Percentiles rank a stretch among this genome's conserved stretches.
Evolutionary conservation across 192 early-diverging fungal species (phyloP).

Genomic region (Coemansia sp.): DNA sequence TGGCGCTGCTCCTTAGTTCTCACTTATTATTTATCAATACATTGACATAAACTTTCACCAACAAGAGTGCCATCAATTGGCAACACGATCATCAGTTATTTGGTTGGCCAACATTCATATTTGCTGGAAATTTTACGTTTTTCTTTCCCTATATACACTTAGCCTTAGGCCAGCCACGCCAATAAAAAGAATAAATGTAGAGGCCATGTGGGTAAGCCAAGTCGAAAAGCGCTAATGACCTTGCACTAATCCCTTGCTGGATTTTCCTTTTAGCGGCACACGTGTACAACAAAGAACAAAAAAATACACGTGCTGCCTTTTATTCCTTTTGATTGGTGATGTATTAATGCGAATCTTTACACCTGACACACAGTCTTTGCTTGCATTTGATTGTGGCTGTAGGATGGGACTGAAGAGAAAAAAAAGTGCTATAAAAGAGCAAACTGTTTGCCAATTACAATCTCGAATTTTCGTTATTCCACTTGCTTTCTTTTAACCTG

Average conservation of each 20-base stretch:
- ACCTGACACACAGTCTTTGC: background rate
- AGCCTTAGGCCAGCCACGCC: background rate
- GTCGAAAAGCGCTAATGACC: background rate
- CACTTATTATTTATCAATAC: too few species aligned
- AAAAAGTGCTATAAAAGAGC: background rate
- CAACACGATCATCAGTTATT: too few species aligned
- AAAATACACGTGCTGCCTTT: background rate
- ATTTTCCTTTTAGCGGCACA: background rate
- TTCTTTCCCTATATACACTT: too few species aligned
- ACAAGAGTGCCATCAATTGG: too few species aligned
- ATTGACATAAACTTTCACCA: too few species aligned
- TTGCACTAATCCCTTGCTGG: background rate
- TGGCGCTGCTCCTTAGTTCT: too few species aligned
- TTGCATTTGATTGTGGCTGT: background rate
- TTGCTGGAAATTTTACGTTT: too few species aligned
- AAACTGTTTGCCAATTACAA: background rate
- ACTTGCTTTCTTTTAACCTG: background rate
- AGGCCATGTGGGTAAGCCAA: background rate
- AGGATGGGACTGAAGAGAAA: background rate
- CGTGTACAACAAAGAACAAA: background rate
- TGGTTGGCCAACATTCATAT: too few species aligned
- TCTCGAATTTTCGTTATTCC: background rate
- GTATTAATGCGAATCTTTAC: background rate
- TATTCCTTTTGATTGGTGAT: background rate
- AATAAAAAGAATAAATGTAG: background rate